phyloP scores from a whole-genome alignment of 495 filamentous ascomycete genomes.

The Parathielavia appendiculata region DNA sequence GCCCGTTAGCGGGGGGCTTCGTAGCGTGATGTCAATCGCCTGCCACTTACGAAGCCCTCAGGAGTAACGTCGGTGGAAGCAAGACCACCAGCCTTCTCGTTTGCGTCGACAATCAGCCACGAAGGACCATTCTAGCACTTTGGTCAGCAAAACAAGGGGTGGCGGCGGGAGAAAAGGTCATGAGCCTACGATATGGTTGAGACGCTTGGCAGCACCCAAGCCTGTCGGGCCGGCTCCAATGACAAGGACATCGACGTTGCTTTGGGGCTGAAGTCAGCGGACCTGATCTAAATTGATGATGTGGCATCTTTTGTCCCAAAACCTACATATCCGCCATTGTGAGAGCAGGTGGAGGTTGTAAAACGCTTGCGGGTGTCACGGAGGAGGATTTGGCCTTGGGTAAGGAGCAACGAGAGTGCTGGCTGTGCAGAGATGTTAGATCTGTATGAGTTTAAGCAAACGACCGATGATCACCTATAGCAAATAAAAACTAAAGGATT shows the following conservation, averaged over 20 bases:
- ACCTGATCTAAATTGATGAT: neutral
- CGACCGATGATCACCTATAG: neutral
- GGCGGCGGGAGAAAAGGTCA: constrained; percentile 14
- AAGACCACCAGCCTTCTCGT: constrained; percentile 90
- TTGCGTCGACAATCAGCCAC: constrained; percentile 93
- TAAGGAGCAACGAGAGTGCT: neutral
- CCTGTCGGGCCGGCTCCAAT: constrained; percentile 98
- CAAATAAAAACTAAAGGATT: neutral
- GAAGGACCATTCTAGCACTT: constrained; percentile 69
- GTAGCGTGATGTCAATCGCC: neutral
- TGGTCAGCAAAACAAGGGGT: constrained; percentile 25
- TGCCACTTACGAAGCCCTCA: constrained; percentile 87
- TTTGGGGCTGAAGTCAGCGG: constrained; percentile 29
- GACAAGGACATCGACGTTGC: constrained; percentile 93
- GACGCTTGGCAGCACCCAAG: constrained; percentile 92
- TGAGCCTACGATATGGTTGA: constrained; percentile 82
- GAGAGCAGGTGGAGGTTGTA: constrained; percentile 9
- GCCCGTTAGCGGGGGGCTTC: constrained; percentile 1
- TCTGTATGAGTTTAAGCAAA: neutral
- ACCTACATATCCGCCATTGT: constrained; percentile 38
- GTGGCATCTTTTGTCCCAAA: neutral
- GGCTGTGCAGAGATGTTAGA: neutral
- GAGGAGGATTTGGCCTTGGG: neutral
- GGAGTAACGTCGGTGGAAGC: constrained; percentile 94
- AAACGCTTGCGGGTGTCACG: neutral